Percentiles rank a stretch among this genome's conserved stretches.
Conservation (phyloP, 2,329 filamentous ascomycete genomes). For the Trichophyton verrucosum region DNA sequence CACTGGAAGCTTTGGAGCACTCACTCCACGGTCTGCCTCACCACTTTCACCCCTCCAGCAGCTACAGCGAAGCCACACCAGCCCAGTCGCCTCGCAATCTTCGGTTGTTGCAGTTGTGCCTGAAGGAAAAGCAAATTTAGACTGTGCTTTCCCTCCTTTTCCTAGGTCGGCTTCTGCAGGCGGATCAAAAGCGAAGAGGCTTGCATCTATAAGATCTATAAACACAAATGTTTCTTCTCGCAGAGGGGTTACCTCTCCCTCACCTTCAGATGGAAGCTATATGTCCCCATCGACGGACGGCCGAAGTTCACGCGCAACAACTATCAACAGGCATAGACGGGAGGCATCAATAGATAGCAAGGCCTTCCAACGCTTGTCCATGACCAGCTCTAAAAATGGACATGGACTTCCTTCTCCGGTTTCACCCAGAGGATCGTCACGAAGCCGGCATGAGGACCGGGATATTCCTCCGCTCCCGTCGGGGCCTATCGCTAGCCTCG, state of each 20-base stretch:
- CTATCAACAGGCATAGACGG: constrained; percentile 10
- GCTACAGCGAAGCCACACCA: constrained; percentile 27
- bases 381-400: constrained; percentile 11
- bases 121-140: constrained; percentile 31
- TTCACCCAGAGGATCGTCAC: constrained; percentile 5
- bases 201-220: neutral
- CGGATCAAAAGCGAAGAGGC: constrained; percentile 5
- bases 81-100: constrained; percentile 32
- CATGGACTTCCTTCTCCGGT: constrained; percentile 6
- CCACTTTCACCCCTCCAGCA: constrained; percentile 42
- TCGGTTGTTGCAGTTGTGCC: constrained; percentile 28
- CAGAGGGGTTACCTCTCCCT: neutral
- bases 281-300: neutral
- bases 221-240: constrained; percentile 3
- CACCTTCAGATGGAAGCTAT: neutral
- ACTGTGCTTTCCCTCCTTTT: constrained; percentile 44
- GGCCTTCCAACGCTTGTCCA: constrained; percentile 10
- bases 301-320: neutral
- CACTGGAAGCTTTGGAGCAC: neutral
- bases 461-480: constrained; percentile 13
- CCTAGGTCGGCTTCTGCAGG: constrained; percentile 29
- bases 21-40: constrained; percentile 50
- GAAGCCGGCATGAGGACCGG: constrained; percentile 8
- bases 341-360: constrained; percentile 15
- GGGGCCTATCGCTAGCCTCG: constrained; percentile 10